Evolutionary conservation across 2,329 filamentous ascomycete species (phyloP), one percentile per base, ranked within the genome.

Genomic region (Neofusicoccum parvum): DNA sequence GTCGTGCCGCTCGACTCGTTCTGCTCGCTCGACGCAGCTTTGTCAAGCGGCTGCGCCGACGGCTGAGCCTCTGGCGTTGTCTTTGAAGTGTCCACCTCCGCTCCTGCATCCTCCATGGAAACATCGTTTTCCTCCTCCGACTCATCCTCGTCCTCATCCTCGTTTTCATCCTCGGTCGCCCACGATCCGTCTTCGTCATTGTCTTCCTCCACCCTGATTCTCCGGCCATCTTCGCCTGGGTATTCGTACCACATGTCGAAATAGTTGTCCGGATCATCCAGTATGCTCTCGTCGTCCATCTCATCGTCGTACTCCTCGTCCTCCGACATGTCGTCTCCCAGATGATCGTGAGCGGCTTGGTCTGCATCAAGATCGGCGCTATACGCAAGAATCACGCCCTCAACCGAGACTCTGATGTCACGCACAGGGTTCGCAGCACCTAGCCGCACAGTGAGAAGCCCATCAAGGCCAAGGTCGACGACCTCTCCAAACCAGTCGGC

Each of bases 401-500:
- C 85, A 23, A 80, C 74, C 0, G 79, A 72, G 11, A 87, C 72
- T 14, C 74, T 75, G 36, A 88, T 74, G 69, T 88, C 86, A 54
- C 78, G 73, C 12, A 82, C 80, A n/a, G 80, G 74, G 15, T 80
- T 73, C 5, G 81, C 75, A 11, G 81, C 83, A 48, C 83, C 83
- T 17, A 88, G 75, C n/a, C 86, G 80, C 34, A 88, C 78, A 0
- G 80, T 82, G 10, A 86, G 72, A 6, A 76, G 78, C 2, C 86
- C 86, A 70, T 87, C 83, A 3, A 84, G 71, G 12, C 81, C 80
- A 3, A 86, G 76, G 54, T 85, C 82, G 20, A 87, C 78, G 2
- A 88, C 80, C 70, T 87, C 84, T 17, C 86, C 86, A 64, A 87
- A 77, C 82, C 86, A 88, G 43, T 83, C 79, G 6, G 76, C 72